Evolutionary conservation across 768 basidiomycete genomes (phyloP).

Genomic region (Mycena capillaripes): DNA sequence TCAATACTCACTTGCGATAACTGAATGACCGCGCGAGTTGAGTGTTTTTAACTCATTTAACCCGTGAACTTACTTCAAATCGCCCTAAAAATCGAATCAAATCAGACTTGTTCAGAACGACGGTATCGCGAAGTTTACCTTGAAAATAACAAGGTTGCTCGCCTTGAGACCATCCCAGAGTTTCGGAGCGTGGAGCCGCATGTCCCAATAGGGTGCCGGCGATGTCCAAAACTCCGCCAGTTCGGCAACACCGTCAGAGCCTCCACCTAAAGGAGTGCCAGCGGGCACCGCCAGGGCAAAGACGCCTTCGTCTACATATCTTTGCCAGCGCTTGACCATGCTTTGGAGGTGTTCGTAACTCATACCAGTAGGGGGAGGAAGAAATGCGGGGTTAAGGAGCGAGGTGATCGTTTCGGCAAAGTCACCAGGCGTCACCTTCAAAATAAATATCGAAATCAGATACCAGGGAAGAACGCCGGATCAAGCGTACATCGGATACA

Average conservation of each 20-base stretch:
- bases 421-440: conserved; percentile 81
- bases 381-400: conserved; percentile 77
- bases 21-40: conserved; percentile 49
- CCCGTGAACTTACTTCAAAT: conserved; percentile 76
- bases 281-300: conserved; percentile 82
- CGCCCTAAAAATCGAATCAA: conserved; percentile 65
- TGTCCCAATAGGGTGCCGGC: conserved; percentile 83
- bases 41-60: neutral
- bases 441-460: neutral
- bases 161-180: conserved; percentile 65
- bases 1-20: conserved; percentile 81
- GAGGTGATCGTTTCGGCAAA: conserved; percentile 72
- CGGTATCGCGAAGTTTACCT: conserved; percentile 59
- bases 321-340: conserved; percentile 81
- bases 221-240: conserved; percentile 78
- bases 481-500: conserved; percentile 88
- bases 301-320: conserved; percentile 75
- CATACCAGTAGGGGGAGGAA: conserved; percentile 47
- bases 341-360: conserved; percentile 59
- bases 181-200: conserved; percentile 65
- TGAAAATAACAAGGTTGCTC: conserved; percentile 86
- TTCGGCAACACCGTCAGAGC: conserved; percentile 37
- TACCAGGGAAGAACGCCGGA: too few relatives aligned
- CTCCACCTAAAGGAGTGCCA: conserved; percentile 68
- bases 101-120: neutral